Evolutionary conservation across 495 filamentous ascomycete species (phyloP), one percentile per base, ranked within the genome.

Genomic region (Daldinia concentrica): DNA sequence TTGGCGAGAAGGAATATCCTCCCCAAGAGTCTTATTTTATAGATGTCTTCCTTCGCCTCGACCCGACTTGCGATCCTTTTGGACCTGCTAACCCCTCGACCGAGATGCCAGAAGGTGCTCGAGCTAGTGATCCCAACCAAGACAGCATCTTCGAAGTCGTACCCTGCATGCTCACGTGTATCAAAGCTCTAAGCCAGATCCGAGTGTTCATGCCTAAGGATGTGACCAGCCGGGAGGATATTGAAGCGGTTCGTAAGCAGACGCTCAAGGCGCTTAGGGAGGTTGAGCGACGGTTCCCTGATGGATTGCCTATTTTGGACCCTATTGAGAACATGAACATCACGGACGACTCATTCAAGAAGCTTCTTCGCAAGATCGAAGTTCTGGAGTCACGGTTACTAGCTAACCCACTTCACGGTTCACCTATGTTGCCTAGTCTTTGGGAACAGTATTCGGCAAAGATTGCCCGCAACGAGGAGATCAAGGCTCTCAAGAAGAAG

Each of bases 301-400:
- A 98, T 78, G 95, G 95, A 2, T 80, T 98, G 58, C 89, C 95
- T 12, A 79, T 93, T 6, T 78, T 98, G 30, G 95, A 99, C 77
- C 96, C 95, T 0, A 89, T 99, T 58, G 94, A 98, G 76, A 92
- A 96, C 74, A 98, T 98, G 95, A 83, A 86, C 14, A 98, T 99
- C 77, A 90, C 83, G 15, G 95, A 98, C 77, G 92, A 95, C 5
- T 89, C 88, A 0, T 98, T 98, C 82, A 98, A 97, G 84, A 92
- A 93, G 74, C 86, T 95, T 3, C 88, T 98, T 11, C 88, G 95
- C 71, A 98, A 97, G 88, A 97, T 98, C 64, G 96, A 99, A 77
- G 92, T 97, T 27, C 87, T 98, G 6, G 96, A 99, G 78, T 93
- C 94, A n/a, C 88, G 90, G 29, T 82, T 99, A n/a, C 79, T 97